Base-by-base conservation (phyloP, 1,284 basidiomycete genomes). In the Rhodofomes roseus region DNA sequence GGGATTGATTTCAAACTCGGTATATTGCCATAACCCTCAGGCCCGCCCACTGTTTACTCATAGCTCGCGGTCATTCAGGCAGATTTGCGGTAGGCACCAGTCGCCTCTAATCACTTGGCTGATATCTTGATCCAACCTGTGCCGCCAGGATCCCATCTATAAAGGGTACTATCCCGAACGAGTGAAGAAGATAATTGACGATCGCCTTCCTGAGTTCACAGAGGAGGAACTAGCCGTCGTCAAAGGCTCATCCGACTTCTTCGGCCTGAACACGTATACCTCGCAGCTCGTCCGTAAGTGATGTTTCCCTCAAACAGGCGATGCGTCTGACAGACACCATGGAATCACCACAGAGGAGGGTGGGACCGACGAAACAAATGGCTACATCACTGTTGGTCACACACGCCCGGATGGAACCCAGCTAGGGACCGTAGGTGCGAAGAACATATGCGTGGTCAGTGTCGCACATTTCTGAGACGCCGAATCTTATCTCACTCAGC, bases 341-440 rank as follows among this genome's bases (percentile, higher is more conserved):
- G 37, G 8, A 22, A 9, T 8, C 29, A 9, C 34, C 20, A 36
- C 37, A 77, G 76, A 71, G 70, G 72, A 73, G 16, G 74, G 73
- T 2, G 75, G 73, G 14, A 62, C 65, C 20, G 73, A 79, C 53
- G 82, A 83, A 61, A 75, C 77, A 51, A 71, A 74, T 27, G 82
- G 81, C 11, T 74, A 74, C 31, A 71, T 76, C 56, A 72, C 72
- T 34, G 71, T 74, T 34, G 76, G 76, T 0, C 77, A 78, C 62
- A 76, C 72, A 18, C 65, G 73, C 27, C 71, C 75, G 0, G 78
- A 84, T 60, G 82, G 83, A 1, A 75, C 74, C 2, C 77, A 84
- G 62, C 77, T 92, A 27, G 90, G 88, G 0, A 85, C 77, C 1
- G 83, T 89, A 77, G 81, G 85, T 85, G 70, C 50, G 50, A 52